phyloP scores from a whole-genome alignment of 495 filamentous ascomycete genomes.

The Xylaria venustula region DNA sequence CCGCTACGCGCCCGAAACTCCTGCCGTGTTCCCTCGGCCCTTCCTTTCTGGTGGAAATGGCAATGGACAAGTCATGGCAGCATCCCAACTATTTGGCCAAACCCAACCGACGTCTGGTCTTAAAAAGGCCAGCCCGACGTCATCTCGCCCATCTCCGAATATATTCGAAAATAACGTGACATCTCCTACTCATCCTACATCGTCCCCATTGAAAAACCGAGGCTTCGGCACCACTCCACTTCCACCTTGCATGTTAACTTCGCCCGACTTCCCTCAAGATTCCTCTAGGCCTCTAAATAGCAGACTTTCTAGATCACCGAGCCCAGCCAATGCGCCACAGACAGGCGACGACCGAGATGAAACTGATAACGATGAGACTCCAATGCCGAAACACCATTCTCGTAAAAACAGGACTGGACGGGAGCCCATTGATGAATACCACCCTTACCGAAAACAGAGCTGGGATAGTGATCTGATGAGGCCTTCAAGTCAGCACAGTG shows the following conservation, averaged over 20 bases:
- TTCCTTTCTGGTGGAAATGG: slow-evolving; percentile 35
- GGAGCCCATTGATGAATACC: slow-evolving; percentile 28
- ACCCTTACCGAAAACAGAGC: slow-evolving; percentile 21
- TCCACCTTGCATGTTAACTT: slow-evolving; percentile 33
- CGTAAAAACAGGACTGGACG: slow-evolving; percentile 14
- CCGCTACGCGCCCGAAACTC: slow-evolving; percentile 40
- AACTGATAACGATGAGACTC: slow-evolving; percentile 15
- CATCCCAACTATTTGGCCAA: slow-evolving; percentile 45
- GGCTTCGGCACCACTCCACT: neutral
- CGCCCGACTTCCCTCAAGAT: slow-evolving; percentile 11
- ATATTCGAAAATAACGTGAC: slow-evolving; percentile 35
- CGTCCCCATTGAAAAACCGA: slow-evolving; percentile 42
- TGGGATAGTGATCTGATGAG: slow-evolving; percentile 12
- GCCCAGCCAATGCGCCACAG: neutral
- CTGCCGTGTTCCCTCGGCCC: slow-evolving; percentile 37
- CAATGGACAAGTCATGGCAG: slow-evolving; percentile 32
- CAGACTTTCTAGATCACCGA: neutral
- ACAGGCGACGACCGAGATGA: neutral
- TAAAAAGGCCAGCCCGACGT: slow-evolving; percentile 45
- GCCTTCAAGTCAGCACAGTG: slow-evolving; percentile 17
- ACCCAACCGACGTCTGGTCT: slow-evolving; percentile 45
- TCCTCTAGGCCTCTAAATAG: slow-evolving; percentile 17
- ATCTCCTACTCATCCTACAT: slow-evolving; percentile 32
- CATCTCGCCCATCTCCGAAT: slow-evolving; percentile 47
- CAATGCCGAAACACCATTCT: neutral